Conservation (phyloP, 805 yeast species). For the Candida nitratophila region DNA sequence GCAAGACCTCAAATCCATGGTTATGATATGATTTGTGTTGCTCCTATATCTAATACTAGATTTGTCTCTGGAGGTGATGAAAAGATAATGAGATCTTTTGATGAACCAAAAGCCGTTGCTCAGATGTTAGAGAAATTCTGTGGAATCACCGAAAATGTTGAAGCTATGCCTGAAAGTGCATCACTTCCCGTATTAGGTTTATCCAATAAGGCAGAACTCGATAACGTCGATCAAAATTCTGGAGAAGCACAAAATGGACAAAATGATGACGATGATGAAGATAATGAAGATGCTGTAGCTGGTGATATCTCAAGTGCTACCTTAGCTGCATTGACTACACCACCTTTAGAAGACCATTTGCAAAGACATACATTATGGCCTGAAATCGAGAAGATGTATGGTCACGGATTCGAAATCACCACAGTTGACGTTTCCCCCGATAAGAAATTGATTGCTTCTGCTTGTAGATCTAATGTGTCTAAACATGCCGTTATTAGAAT, state of each 20-base stretch:
- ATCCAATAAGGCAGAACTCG: constrained; percentile 75
- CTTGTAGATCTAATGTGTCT: constrained; percentile 82
- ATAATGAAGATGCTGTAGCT: constrained; percentile 29
- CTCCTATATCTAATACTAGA: constrained; percentile 48
- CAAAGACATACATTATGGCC: constrained; percentile 95
- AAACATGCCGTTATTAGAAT: constrained; percentile 83
- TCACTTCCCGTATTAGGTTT: constrained; percentile 89
- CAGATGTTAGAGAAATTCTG: constrained; percentile 49
- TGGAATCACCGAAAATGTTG: constrained; percentile 26
- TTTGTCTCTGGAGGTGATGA: constrained; percentile 97
- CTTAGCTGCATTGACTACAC: constrained; percentile 38
- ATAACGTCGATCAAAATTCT: constrained; percentile 32
- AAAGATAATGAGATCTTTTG: constrained; percentile 82
- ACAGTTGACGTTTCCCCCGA: constrained; percentile 67
- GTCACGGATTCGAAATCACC: constrained; percentile 94
- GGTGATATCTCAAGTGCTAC: constrained; percentile 39
- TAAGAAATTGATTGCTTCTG: constrained; percentile 64
- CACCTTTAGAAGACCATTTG: constrained; percentile 86
- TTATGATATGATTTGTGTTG: constrained; percentile 84
- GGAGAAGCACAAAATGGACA: constrained; percentile 32
- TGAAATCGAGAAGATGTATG: constrained; percentile 88
- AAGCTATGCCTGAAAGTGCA: constrained; percentile 68
- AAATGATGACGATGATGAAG: constrained; percentile 34
- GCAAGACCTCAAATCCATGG: constrained; percentile 98
- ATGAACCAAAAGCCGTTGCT: constrained; percentile 77